Base-by-base conservation (phyloP, 2,329 filamentous ascomycete genomes). In the Sporothrix humicola region DNA sequence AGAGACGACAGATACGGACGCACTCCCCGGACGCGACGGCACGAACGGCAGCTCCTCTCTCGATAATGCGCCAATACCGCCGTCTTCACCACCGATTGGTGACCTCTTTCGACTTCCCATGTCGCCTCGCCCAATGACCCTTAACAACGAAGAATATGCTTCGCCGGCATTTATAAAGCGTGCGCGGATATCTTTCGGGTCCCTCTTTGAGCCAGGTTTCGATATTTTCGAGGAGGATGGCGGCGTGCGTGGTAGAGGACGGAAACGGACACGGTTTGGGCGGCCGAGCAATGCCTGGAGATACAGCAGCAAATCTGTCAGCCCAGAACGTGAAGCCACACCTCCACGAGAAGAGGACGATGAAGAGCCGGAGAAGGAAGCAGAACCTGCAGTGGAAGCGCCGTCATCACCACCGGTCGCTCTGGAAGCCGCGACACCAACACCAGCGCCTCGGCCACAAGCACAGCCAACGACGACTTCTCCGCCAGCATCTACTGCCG, bases 121-220 rank as follows among this genome's bases (percentile, higher is more conserved):
- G 17, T n/a, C 73, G 17, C 46, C 71, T 7, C 44, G 46, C 23
- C 70, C 37, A 3, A 17, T 31, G 5, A 42, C 31, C 12, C 44
- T 73, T 2, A 58, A 68, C 37, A 78, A 79, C 61, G 82, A 85
- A 20, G 88, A 91, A 77, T 96, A 90, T 83, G 85, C 88, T 4
- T 97, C 94, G 2, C 94, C 94, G 0, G 93, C 93, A 0, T 97
- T 97, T 77, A 82, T 93, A 23, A 95, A 92, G 80, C 87, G 91
- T 71, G 87, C 89, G 15, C 86, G 92, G 72, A 83, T 92, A 3
- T 94, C 92, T 0, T 91, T 91, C 73, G 91, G 91, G 1, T 88
- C 89, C 0, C 82, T 92, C 0, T 89, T 91, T 69, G 89, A 92
- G 76, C 86, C 86, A 4, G 86, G 86, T 1, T 87, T 89, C 75